Percentiles rank a stretch among this genome's conserved stretches.
These are phyloP conservation scores for Pseudonitzschia multiseries DNA, from an alignment of 108 stramenopile genomes.

Conservation along the genomic window DNA sequence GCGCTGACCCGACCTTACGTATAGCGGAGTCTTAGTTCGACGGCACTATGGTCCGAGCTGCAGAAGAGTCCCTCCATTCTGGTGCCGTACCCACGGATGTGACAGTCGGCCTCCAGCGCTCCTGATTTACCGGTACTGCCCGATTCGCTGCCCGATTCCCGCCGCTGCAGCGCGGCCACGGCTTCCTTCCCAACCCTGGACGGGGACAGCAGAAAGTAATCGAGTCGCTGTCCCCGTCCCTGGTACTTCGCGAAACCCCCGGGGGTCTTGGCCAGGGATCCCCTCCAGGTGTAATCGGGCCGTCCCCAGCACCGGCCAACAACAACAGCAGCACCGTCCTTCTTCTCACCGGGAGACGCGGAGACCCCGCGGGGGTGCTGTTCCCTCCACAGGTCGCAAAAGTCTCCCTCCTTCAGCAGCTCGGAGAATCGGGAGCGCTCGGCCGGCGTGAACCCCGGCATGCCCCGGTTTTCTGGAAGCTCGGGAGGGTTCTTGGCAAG, in stretches of 20 bases:
- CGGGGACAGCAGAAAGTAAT: conserved; percentile 40
- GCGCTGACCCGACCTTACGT: too few species aligned
- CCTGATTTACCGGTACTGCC: conserved; percentile 8
- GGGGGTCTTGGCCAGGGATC: conserved; percentile 15
- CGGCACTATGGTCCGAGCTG: conserved; percentile 46
- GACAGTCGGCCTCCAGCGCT: conserved; percentile 19
- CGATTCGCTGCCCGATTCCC: too few species aligned
- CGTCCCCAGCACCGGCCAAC: conserved; percentile 18
- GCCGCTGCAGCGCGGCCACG: background rate
- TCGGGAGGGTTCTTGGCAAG: background rate
- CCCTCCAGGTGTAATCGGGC: conserved; percentile 46
- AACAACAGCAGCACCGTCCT: background rate
- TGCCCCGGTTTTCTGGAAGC: conserved; percentile 24
- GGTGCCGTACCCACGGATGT: conserved; percentile 42
- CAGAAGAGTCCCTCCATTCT: conserved; percentile 36
- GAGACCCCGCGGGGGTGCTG: conserved; percentile 34
- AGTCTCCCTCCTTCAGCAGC: conserved; percentile 25
- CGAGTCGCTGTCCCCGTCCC: conserved; percentile 43
- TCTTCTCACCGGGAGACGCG: background rate
- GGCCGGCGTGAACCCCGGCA: conserved; percentile 40
- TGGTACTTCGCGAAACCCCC: conserved; percentile 21
- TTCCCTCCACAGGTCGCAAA: conserved; percentile 44
- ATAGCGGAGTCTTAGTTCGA: background rate
- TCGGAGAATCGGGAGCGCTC: conserved; percentile 38
- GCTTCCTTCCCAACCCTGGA: background rate